Evolutionary conservation across 2,329 filamentous ascomycete species (phyloP).

Genomic region (Nigrograna mackinnonii): DNA sequence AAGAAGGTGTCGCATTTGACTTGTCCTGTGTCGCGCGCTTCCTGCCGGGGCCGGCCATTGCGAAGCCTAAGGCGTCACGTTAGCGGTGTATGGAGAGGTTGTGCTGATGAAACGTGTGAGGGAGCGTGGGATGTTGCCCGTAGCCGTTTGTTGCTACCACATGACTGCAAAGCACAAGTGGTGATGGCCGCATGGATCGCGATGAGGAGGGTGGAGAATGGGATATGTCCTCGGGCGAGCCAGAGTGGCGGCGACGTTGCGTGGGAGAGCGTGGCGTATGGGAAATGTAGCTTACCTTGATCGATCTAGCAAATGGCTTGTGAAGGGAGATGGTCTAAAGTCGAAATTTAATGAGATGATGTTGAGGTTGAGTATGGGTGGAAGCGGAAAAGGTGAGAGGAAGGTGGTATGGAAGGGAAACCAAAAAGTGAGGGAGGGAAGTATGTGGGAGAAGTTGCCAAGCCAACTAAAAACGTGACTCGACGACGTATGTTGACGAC

Average conservation of each 20-base stretch:
- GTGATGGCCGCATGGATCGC: no score
- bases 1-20: constrained; percentile 25
- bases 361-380: background rate
- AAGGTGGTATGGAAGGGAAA: background rate
- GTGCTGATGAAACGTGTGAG: background rate
- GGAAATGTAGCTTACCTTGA: no score
- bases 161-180: no score
- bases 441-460: background rate
- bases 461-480: background rate
- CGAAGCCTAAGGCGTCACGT: constrained; percentile 18
- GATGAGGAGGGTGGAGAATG: no score
- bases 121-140: no score
- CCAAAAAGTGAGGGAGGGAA: background rate
- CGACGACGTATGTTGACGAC: background rate
- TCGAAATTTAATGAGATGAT: background rate
- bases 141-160: no score
- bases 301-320: no score
- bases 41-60: constrained; percentile 44
- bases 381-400: background rate
- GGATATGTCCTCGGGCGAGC: no score
- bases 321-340: background rate
- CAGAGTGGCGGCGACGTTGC: no score
- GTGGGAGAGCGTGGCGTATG: no score
- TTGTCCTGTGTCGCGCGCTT: constrained; percentile 34
- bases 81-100: constrained; percentile 22